Conservation (phyloP, 83 land plant species). For the Picea engelmannii region DNA sequence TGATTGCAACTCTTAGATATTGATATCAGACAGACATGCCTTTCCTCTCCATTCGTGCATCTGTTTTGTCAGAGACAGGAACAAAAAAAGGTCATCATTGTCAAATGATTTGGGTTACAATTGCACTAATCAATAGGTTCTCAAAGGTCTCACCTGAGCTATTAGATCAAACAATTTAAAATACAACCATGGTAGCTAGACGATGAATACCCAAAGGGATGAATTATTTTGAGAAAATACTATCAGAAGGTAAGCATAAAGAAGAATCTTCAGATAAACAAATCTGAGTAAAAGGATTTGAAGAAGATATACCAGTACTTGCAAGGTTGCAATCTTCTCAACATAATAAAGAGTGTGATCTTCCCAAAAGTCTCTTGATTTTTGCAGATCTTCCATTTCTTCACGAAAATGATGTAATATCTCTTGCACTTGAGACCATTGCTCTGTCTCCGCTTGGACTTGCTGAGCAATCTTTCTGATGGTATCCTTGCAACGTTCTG, state of each 20-base stretch:
- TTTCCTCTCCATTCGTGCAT: conserved; percentile 40
- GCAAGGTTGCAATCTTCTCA: conserved; percentile 27
- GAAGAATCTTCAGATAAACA: too few relatives aligned
- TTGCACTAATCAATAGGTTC: neutral
- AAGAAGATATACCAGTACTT: conserved; percentile 24
- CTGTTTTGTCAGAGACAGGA: conserved; percentile 12
- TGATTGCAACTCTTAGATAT: conserved; percentile 22
- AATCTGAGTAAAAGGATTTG: neutral
- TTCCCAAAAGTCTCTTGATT: conserved; percentile 51
- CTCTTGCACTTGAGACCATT: conserved; percentile 63
- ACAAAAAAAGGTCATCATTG: neutral
- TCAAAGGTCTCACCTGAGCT: neutral
- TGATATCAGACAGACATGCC: conserved; percentile 19
- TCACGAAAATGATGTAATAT: conserved; percentile 47
- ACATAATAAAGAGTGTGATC: conserved; percentile 42
- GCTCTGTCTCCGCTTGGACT: conserved; percentile 58
- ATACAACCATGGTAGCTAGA: neutral
- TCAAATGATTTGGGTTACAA: neutral
- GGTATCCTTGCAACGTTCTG: conserved; percentile 43
- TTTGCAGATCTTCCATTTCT: conserved; percentile 59
- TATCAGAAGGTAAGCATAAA: too few relatives aligned
- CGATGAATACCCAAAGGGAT: neutral
- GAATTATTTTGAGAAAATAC: neutral
- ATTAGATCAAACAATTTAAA: too few relatives aligned
- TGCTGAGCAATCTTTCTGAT: conserved; percentile 51